Base-by-base conservation (phyloP, 495 filamentous ascomycete species). In the Glutinoglossum americanum region DNA sequence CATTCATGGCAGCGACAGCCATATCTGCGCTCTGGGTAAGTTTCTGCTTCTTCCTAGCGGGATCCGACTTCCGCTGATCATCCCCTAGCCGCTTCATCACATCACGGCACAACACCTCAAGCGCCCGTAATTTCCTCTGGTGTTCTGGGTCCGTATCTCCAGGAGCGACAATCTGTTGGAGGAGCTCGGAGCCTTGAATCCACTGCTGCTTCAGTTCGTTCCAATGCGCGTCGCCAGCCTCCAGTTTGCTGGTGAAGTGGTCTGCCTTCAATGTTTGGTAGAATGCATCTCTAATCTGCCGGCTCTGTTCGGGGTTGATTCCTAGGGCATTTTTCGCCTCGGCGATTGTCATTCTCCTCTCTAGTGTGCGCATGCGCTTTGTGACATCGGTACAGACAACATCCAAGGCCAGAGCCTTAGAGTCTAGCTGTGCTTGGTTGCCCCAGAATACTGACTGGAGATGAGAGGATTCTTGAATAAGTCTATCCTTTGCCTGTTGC, bases 301-400 rank as follows among this genome's bases (percentile, higher is more conserved):
- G 76, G 56, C 76, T 81, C 63, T 86, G 72, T 56, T 80, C 74
- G 0, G 86, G 86, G 59, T 89, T 84, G 61, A 89, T 69, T 1
- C 78, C 79, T 15, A 92, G 74, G 7, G 76, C 70, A 59, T 80
- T 82, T 63, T 87, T 88, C 21, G 84, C 84, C 59, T 87, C 82
- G 32, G 78, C 76, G 49, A 88, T 76, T 3, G 79, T 82, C 72
- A 89, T 79, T 28, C 72, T 69, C n/a, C 70, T 70, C 56, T 78
- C 74, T 30, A 77, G 56, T 0, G 75, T 81, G 41, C 86, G 74
- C 74, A 89, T 83, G 26, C 81, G 72, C 67, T 92, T 92, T 9
- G 83, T 87, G 51, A 89, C 83, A 66, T 89, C 84, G n/a, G 74
- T 80, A 63, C 82, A 86, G 26, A 92, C 79, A 27, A 86, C 75